phyloP scores from a whole-genome alignment of 306 rosid species.

The Ormosia semicastrata region DNA sequence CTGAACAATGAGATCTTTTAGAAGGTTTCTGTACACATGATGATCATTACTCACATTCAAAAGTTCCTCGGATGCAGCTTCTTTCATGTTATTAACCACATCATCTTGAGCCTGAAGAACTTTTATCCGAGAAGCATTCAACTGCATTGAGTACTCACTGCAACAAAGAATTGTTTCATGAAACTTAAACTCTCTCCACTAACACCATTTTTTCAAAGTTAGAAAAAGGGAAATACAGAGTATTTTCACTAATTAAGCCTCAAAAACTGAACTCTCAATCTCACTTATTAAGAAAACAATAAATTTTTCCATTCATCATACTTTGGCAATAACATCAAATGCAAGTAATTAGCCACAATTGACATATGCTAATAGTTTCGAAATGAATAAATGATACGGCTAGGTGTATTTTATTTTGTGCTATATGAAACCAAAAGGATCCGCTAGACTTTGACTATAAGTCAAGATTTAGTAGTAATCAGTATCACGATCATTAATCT shows the following conservation, averaged over 20 bases:
- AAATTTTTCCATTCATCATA: background rate
- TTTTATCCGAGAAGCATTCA: slow-evolving; percentile 82
- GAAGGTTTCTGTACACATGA: slow-evolving; percentile 52
- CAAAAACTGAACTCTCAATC: background rate
- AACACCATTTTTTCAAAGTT: background rate
- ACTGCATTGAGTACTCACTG: slow-evolving; percentile 99
- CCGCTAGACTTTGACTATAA: background rate
- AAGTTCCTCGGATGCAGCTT: slow-evolving; percentile 76
- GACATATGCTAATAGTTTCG: background rate
- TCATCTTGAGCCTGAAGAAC: slow-evolving; percentile 99
- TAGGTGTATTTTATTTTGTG: background rate
- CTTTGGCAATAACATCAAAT: background rate
- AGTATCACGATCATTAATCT: background rate
- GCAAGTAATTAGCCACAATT: background rate
- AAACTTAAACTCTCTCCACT: background rate
- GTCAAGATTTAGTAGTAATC: background rate
- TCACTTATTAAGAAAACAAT: background rate
- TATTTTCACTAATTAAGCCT: background rate
- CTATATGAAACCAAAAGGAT: background rate
- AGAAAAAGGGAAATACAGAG: background rate
- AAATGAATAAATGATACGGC: background rate
- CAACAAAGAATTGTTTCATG: slow-evolving; percentile 23
- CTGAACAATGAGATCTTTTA: slow-evolving; percentile 89
- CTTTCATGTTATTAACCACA: slow-evolving; percentile 83
- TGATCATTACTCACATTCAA: slow-evolving; percentile 64